Conservation (phyloP, 2,329 filamentous ascomycete species). For the Amauroascus niger region DNA sequence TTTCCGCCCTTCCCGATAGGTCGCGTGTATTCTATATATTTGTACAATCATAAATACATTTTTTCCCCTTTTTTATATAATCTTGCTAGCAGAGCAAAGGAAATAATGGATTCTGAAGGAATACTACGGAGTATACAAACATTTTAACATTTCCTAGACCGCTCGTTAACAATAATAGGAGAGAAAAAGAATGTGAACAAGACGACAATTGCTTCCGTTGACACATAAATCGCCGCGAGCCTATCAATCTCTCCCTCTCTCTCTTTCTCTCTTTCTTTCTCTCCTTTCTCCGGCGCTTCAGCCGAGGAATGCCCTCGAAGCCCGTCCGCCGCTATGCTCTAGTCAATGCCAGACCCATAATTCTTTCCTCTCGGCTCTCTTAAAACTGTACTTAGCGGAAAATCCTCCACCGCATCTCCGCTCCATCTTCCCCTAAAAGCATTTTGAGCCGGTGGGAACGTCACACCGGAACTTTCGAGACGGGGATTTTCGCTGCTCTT, state of each 20-base stretch:
- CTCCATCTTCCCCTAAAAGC: conserved; percentile 37
- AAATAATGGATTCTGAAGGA: too few relatives aligned
- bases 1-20: neutral
- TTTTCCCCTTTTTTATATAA: too few relatives aligned
- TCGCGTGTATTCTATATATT: neutral
- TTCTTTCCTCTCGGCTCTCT: conserved; percentile 21
- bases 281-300: too few relatives aligned
- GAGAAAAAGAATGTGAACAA: too few relatives aligned
- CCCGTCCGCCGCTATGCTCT: too few relatives aligned
- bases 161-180: too few relatives aligned
- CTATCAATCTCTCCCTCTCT: neutral
- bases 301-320: neutral
- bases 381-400: conserved; percentile 44
- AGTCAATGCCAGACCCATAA: neutral
- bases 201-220: neutral
- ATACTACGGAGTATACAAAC: too few relatives aligned
- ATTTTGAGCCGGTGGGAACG: conserved; percentile 34
- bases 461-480: conserved; percentile 11
- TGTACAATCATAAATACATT: neutral
- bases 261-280: too few relatives aligned
- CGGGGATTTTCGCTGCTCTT: neutral
- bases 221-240: neutral
- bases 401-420: conserved; percentile 15
- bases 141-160: too few relatives aligned
- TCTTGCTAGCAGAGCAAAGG: too few relatives aligned